A percentile compares a stretch with the other conserved stretches of the same genome.
Conservation (phyloP, 2,329 filamentous ascomycete species). For the Esteya vermicola region DNA sequence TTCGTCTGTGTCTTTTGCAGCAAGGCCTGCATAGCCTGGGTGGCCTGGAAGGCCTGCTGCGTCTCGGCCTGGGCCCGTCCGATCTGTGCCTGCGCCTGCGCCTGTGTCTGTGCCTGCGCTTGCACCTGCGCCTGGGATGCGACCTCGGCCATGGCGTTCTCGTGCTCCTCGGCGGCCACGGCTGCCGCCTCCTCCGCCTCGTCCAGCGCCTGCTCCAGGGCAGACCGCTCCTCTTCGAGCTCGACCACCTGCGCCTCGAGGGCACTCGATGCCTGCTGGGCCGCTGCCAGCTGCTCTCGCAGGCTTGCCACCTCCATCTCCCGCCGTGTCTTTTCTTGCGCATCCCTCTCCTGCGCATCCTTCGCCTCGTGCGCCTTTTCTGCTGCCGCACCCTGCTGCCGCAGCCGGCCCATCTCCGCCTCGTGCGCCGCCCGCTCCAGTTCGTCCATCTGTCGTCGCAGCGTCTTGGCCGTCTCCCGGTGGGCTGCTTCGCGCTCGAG, state of each 20-base stretch:
- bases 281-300: conserved; percentile 44
- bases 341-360: conserved; percentile 20
- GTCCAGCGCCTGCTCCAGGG: conserved; percentile 43
- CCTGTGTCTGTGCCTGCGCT: too few relatives aligned
- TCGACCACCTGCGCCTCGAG: conserved; percentile 39
- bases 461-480: conserved; percentile 45
- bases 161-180: conserved; percentile 28
- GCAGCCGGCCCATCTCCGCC: conserved; percentile 35
- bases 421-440: conserved; percentile 57
- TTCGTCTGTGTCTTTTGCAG: conserved; percentile 28
- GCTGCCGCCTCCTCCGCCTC: conserved; percentile 36
- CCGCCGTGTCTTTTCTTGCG: conserved; percentile 31
- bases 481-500: conserved; percentile 51
- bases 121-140: too few relatives aligned
- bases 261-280: conserved; percentile 45
- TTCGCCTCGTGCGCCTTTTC: too few relatives aligned
- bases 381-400: conserved; percentile 23
- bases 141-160: conserved; percentile 18
- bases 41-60: too few relatives aligned
- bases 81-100: too few relatives aligned
- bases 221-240: conserved; percentile 43
- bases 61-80: too few relatives aligned
- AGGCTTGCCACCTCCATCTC: conserved; percentile 28
- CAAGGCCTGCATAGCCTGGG: too few relatives aligned
- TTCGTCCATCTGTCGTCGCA: conserved; percentile 51